Percentiles rank a stretch among this genome's conserved stretches.
Evolutionary conservation across 352 stramenopile genomes (phyloP).

Genomic region (Pseudoperonospora humuli): DNA sequence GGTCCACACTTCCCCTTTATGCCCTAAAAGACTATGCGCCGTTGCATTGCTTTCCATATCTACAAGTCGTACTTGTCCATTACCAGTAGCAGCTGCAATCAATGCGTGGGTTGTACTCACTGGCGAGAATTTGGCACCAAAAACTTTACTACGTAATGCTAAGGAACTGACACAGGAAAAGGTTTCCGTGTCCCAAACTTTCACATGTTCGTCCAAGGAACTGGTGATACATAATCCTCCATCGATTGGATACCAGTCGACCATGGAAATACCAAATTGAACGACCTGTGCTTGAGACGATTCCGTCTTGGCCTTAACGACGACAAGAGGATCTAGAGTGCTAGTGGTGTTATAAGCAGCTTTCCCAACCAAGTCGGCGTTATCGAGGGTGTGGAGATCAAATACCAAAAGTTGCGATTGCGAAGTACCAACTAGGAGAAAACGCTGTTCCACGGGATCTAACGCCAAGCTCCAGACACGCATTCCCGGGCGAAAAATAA

Average conservation of each 20-base stretch:
- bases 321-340: conserved; percentile 21
- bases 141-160: conserved; percentile 52
- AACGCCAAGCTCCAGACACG: conserved; percentile 54
- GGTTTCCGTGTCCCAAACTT: conserved; percentile 71
- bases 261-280: conserved; percentile 58
- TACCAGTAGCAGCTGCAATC: conserved; percentile 55
- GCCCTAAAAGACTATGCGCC: conserved; percentile 64
- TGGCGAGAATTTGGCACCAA: conserved; percentile 56
- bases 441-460: conserved; percentile 51
- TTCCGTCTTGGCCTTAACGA: conserved; percentile 8
- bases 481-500: conserved; percentile 54
- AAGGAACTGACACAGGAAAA: conserved; percentile 64
- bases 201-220: conserved; percentile 57
- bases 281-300: conserved; percentile 4
- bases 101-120: conserved; percentile 48
- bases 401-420: conserved; percentile 55
- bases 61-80: conserved; percentile 62
- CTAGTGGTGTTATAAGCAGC: conserved; percentile 29
- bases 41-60: conserved; percentile 59
- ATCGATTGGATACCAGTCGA: conserved; percentile 87
- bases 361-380: conserved; percentile 5
- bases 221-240: conserved; percentile 71
- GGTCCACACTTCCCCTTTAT: conserved; percentile 70
- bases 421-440: conserved; percentile 47
- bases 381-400: conserved; percentile 47